phyloP scores from a whole-genome alignment of 2,329 filamentous ascomycete genomes.

The Neoarthrinium moseri region DNA sequence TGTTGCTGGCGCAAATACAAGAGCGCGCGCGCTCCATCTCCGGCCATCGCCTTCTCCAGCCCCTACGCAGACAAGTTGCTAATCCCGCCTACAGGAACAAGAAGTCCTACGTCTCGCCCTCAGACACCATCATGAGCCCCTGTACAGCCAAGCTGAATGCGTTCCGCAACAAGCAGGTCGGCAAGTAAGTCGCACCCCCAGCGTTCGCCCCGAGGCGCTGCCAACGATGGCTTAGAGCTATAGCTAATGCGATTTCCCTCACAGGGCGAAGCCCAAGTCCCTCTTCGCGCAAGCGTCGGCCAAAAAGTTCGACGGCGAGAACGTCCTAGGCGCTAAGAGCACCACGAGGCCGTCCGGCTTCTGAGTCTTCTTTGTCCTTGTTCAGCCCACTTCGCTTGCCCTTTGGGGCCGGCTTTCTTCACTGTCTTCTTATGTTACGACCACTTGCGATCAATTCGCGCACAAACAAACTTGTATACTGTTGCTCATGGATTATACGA shows the following conservation, averaged over 20 bases:
- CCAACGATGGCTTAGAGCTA: not conserved
- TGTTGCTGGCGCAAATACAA: too few relatives aligned
- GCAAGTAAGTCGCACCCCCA: slow-evolving; percentile 59
- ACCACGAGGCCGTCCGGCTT: slow-evolving; percentile 8
- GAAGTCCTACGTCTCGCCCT: slow-evolving; percentile 73
- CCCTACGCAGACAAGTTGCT: not conserved
- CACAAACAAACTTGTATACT: slow-evolving; percentile 2
- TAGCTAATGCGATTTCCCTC: not conserved
- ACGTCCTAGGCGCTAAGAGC: slow-evolving; percentile 34
- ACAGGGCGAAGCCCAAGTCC: slow-evolving; percentile 64
- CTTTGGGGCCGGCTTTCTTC: not conserved
- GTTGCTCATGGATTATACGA: not conserved
- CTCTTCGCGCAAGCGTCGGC: slow-evolving; percentile 65
- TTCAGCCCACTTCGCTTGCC: slow-evolving; percentile 4
- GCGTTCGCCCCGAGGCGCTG: not conserved
- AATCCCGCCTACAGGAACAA: slow-evolving; percentile 28
- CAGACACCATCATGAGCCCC: slow-evolving; percentile 86
- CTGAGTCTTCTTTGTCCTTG: slow-evolving; percentile 5
- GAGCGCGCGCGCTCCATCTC: too few relatives aligned
- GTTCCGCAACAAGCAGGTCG: slow-evolving; percentile 76
- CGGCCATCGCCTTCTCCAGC: not conserved
- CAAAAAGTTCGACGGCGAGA: slow-evolving; percentile 57
- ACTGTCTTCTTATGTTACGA: not conserved
- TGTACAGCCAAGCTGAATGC: slow-evolving; percentile 80
- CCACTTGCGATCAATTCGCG: slow-evolving; percentile 3